phyloP scores from a whole-genome alignment of 2,329 filamentous ascomycete genomes.

The Penicillium corylophilum region DNA sequence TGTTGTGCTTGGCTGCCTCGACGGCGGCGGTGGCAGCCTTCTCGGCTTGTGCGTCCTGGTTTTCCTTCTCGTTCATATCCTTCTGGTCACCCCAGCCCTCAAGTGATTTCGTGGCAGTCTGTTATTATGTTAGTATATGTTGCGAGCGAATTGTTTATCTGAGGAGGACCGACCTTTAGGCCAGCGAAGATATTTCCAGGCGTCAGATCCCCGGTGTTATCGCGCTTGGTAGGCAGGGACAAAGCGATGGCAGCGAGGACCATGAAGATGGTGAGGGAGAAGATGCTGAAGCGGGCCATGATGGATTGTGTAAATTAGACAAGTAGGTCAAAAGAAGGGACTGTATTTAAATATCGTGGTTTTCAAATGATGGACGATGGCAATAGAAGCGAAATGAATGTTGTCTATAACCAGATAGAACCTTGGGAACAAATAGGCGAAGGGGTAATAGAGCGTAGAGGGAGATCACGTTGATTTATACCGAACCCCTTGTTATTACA shows the following conservation, averaged over 20 bases:
- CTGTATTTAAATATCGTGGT: conserved; percentile 7
- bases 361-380: conserved; percentile 12
- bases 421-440: conserved; percentile 2
- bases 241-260: conserved; percentile 30
- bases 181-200: conserved; percentile 12
- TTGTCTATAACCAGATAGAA: conserved; percentile 1
- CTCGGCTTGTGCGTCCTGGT: conserved; percentile 1
- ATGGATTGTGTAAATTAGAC: conserved; percentile 9
- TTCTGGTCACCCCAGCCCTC: conserved; percentile 11
- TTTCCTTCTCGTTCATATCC: conserved; percentile 9
- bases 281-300: conserved; percentile 35
- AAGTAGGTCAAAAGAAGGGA: conserved; percentile 3
- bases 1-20: not conserved
- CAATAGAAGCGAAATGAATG: conserved; percentile 6
- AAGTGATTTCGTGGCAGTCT: conserved; percentile 21
- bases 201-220: not conserved
- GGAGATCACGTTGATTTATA: conserved; percentile 14
- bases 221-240: conserved; percentile 29
- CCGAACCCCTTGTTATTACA: conserved; percentile 12
- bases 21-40: not conserved
- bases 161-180: conserved; percentile 18
- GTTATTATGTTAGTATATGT: not conserved
- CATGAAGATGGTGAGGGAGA: conserved; percentile 30
- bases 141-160: not conserved
- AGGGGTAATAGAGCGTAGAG: not conserved